Percentiles rank a stretch among this genome's conserved stretches.
phyloP scores from a whole-genome alignment of 2,329 filamentous ascomycete species.

The Beauveria sp. region DNA sequence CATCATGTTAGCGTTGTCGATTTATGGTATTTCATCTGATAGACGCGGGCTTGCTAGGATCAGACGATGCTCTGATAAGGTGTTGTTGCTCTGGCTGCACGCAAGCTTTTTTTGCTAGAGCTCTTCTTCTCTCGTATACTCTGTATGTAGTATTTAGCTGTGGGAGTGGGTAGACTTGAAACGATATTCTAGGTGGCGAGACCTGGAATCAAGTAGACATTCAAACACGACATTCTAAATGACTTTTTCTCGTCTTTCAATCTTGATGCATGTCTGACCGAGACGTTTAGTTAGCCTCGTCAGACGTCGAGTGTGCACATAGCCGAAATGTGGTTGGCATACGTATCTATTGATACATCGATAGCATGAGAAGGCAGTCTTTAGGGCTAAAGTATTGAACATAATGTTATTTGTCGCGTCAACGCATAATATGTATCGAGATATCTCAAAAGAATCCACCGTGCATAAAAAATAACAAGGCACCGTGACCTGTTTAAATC shows the following conservation, averaged over 20 bases:
- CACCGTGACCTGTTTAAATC: not conserved
- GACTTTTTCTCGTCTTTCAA: not conserved
- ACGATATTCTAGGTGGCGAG: not conserved
- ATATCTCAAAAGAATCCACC: not conserved
- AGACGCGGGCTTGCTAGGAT: not conserved
- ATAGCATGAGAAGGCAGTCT: not conserved
- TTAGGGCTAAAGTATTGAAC: not conserved
- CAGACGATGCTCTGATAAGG: not conserved
- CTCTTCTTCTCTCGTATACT: not conserved
- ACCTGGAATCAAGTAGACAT: not conserved
- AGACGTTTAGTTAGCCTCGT: not conserved
- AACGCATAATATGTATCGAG: not conserved
- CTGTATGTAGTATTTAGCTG: not conserved
- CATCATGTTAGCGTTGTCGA: not conserved
- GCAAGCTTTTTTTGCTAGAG: not conserved
- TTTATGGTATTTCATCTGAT: not conserved
- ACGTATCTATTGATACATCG: not conserved
- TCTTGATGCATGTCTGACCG: not conserved
- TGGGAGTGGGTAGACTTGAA: not conserved
- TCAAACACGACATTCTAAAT: not conserved
- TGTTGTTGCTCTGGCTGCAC: constrained; percentile 1
- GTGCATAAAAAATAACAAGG: not conserved
- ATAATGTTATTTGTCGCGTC: not conserved
- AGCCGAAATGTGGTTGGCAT: too few species aligned
- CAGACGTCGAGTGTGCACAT: too few species aligned